These are phyloP conservation scores for Globisporangium okanoganense DNA, from an alignment of 352 stramenopile species.

Conservation along the genomic window DNA sequence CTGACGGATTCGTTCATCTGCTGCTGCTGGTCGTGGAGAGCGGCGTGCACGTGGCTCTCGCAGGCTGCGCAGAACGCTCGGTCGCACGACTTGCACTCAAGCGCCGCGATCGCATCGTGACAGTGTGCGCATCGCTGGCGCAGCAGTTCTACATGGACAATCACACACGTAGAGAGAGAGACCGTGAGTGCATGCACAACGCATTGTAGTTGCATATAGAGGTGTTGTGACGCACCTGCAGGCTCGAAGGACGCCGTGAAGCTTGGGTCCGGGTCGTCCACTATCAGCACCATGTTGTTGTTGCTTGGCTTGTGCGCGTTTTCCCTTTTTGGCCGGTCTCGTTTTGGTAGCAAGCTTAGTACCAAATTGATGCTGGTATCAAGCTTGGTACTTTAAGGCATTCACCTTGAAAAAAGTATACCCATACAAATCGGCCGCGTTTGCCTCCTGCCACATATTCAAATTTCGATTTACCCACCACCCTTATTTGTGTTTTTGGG, in stretches of 20 bases:
- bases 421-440: too few species aligned
- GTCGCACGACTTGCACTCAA: conserved; percentile 41
- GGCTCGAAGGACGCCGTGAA: conserved; percentile 33
- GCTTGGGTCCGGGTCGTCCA: conserved; percentile 35
- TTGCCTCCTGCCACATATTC: too few species aligned
- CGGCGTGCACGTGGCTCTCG: conserved; percentile 39
- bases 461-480: too few species aligned
- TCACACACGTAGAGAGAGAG: not conserved
- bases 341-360: not conserved
- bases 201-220: not conserved
- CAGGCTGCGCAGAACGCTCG: conserved; percentile 44
- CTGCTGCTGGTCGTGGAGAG: conserved; percentile 13
- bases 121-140: conserved; percentile 39
- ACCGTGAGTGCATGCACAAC: too few species aligned
- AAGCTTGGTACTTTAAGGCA: too few species aligned
- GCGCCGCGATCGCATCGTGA: conserved; percentile 27
- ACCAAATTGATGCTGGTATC: too few species aligned
- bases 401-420: too few species aligned
- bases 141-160: conserved; percentile 32
- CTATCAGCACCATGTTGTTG: conserved; percentile 16
- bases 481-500: too few species aligned
- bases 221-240: conserved; percentile 19
- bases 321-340: not conserved
- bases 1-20: not conserved
- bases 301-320: not conserved